A percentile compares a stretch with the other conserved stretches of the same genome.
phyloP scores from a whole-genome alignment of 2,329 filamentous ascomycete species.

The Ophiostoma pallidulum region DNA sequence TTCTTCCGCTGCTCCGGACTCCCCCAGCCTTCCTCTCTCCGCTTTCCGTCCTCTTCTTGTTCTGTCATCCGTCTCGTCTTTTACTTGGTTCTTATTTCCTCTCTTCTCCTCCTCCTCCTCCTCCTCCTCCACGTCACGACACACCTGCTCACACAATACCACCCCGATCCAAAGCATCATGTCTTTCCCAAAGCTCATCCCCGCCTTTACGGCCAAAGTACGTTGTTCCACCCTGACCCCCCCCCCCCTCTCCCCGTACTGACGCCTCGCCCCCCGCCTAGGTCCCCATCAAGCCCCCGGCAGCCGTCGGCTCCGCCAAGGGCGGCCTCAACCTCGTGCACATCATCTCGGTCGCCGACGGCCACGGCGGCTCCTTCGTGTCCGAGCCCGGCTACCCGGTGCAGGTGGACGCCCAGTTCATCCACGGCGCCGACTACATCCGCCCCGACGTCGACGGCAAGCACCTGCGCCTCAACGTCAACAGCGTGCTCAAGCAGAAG shows the following conservation, averaged over 20 bases:
- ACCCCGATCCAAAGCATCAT: no score
- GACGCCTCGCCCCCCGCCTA: not conserved
- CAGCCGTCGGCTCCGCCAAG: conserved; percentile 22
- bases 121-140: no score
- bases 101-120: no score
- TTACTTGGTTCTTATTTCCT: no score
- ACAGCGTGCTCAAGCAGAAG: conserved; percentile 26
- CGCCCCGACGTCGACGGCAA: conserved; percentile 27
- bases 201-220: conserved; percentile 31
- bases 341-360: conserved; percentile 18
- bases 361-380: conserved; percentile 23
- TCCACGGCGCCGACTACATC: conserved; percentile 34
- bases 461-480: conserved; percentile 32
- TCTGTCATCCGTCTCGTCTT: no score
- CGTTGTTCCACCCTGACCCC: conserved; percentile 5
- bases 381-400: conserved; percentile 31
- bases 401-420: conserved; percentile 28
- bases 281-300: conserved; percentile 23
- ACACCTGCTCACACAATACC: no score
- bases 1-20: no score
- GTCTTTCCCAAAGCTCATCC: conserved; percentile 32
- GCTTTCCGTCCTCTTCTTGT: no score
- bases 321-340: conserved; percentile 24
- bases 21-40: no score
- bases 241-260: not conserved